phyloP scores from a whole-genome alignment of 1,284 basidiomycete genomes.

The Bondarzewia mesenterica region DNA sequence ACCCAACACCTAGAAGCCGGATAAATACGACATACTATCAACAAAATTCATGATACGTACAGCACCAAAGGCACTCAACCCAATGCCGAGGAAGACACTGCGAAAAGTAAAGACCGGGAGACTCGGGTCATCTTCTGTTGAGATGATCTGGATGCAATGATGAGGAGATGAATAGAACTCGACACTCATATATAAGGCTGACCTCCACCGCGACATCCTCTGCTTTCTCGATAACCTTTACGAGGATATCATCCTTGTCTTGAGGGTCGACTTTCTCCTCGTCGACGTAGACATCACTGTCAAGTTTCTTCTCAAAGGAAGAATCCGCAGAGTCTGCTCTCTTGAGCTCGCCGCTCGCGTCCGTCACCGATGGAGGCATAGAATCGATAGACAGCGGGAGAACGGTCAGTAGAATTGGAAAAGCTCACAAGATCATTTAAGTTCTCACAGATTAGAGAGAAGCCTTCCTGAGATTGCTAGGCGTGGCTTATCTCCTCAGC shows the following conservation, averaged over 20 bases:
- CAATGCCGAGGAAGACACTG: slow-evolving; percentile 49
- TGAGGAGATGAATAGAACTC: background rate
- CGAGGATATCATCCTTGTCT: background rate
- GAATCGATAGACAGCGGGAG: background rate
- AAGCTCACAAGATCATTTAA: background rate
- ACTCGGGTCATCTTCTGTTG: slow-evolving; percentile 44
- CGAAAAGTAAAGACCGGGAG: slow-evolving; percentile 54
- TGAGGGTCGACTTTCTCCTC: background rate
- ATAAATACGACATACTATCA: background rate
- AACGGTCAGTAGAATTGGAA: background rate
- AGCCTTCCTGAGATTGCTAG: background rate
- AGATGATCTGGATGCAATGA: slow-evolving; percentile 31
- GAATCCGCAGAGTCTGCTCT: background rate
- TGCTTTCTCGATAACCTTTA: slow-evolving; percentile 30
- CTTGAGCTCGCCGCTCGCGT: background rate
- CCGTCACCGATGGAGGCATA: background rate
- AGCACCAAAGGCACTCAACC: slow-evolving; percentile 53
- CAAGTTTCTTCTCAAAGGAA: background rate
- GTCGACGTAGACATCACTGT: background rate
- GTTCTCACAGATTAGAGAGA: background rate
- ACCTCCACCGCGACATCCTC: slow-evolving; percentile 40
- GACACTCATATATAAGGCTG: slow-evolving; percentile 2
- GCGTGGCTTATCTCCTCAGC: too few species aligned
- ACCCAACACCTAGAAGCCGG: slow-evolving; percentile 27
- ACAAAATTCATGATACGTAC: slow-evolving; percentile 21